These are phyloP conservation scores for Trypanosoma theileri DNA, from an alignment of 208 protist species.

Conservation along the genomic window DNA sequence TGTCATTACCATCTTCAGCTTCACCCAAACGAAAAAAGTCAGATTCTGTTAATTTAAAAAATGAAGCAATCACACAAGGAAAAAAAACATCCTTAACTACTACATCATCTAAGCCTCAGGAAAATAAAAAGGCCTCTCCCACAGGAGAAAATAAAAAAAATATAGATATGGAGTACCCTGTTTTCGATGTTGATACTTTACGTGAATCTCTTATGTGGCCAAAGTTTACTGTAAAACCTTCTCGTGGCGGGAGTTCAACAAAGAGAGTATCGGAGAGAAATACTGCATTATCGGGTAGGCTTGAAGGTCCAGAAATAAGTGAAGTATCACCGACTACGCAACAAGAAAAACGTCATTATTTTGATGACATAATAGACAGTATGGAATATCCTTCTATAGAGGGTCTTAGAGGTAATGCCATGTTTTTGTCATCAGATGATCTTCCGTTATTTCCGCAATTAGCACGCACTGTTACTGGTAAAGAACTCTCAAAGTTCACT, in stretches of 20 bases:
- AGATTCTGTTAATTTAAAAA: neutral
- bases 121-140: neutral
- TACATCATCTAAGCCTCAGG: neutral
- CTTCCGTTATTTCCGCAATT: conserved; percentile 27
- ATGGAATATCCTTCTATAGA: conserved; percentile 32
- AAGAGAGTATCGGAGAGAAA: neutral
- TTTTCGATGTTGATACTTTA: conserved; percentile 10
- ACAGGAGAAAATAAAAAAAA: neutral
- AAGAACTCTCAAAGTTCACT: neutral
- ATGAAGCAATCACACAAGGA: neutral
- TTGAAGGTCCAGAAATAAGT: conserved; percentile 1
- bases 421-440: conserved; percentile 13
- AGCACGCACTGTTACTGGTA: neutral
- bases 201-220: conserved; percentile 10
- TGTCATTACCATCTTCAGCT: neutral
- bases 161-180: conserved; percentile 18
- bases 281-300: neutral
- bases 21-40: neutral
- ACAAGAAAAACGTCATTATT: neutral
- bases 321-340: conserved; percentile 1
- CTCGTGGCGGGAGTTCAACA: neutral
- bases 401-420: conserved; percentile 13
- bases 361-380: conserved; percentile 16
- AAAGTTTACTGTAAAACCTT: neutral
- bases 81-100: neutral